Base-by-base conservation (phyloP, 163 green algal species). In the Scenedesmus sp. region DNA sequence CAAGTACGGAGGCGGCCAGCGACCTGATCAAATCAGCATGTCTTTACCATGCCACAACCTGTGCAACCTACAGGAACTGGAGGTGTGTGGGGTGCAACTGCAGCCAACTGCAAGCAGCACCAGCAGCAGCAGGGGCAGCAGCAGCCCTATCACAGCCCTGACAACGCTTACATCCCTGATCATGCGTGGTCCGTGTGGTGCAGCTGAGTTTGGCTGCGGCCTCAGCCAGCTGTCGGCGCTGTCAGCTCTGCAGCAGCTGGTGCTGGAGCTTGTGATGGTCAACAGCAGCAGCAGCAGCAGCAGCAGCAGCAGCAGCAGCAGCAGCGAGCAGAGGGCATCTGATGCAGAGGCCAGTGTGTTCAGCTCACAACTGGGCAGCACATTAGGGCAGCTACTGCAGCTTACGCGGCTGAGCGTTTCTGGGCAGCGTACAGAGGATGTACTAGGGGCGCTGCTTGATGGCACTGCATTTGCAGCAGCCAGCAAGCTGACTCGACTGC, bases 241-340 rank as follows among this genome's bases (percentile, higher is more conserved):
- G 34, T 46, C 34, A 46, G 34, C 34, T 46, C 34, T 46, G 34
- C 34, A 46, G 34, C 34, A 46, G 77, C 77, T 46, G 9, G n/a
- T 20, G 77, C 59, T 34, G 77, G 34, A 84, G 57, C 26, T n/a
- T 12, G 77, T 62, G 6, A 12, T 84, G 77, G 26, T 84, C 9
- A 52, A 57, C 52, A 82, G 16, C 77, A 59, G 77, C 77, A 84
- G 77, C 34, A 84, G 13, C 34, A 59, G 26, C 34, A 59, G 26
- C 77, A 84, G 77, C 77, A 84, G 77, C 77, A 62, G 77, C 77
- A 62, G 77, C 77, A 84, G 77, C 20, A 84, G 3, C 77, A 62
- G 77, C 26, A 84, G 77, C 26, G 18, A 59, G 77, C 15, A n/a
- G n/a, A 84, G 59, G 34, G 12, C 34, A 13, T 84, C 34, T 46